A percentile compares a stretch with the other conserved stretches of the same genome.
Conservation (phyloP, 1,284 basidiomycete genomes). For the Puccinia novopanici region DNA sequence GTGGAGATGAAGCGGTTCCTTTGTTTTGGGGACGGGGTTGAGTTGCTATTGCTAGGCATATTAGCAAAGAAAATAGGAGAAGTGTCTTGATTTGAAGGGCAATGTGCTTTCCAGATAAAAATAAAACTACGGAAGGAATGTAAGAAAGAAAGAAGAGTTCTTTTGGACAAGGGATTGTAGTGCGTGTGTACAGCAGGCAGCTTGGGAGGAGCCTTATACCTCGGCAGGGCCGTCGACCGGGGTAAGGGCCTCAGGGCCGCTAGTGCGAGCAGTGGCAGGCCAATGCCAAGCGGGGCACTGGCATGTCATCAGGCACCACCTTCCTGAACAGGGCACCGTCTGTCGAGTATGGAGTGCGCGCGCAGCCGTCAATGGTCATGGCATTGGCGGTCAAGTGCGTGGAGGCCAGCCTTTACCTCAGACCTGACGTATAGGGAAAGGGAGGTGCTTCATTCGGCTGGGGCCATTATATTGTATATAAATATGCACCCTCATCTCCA, state of each 20-base stretch:
- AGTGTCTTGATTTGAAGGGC: neutral
- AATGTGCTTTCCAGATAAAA: neutral
- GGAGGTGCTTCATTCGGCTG: slow-evolving; percentile 16
- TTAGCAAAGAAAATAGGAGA: neutral
- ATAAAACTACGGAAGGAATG: neutral
- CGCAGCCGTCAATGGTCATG: too few relatives aligned
- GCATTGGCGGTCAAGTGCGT: too few relatives aligned
- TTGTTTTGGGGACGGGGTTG: slow-evolving; percentile 19
- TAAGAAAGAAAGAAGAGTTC: neutral
- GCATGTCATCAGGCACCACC: neutral
- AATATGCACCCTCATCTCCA: neutral
- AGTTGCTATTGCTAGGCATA: slow-evolving; percentile 5
- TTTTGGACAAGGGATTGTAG: too few relatives aligned
- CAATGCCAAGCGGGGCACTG: neutral
- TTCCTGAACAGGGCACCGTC: neutral
- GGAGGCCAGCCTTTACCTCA: too few relatives aligned
- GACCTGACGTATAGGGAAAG: too few relatives aligned
- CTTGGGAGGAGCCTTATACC: neutral
- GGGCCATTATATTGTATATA: neutral
- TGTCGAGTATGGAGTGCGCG: too few relatives aligned
- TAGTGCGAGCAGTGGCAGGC: neutral
- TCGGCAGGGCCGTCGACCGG: slow-evolving; percentile 7
- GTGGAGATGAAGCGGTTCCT: slow-evolving; percentile 21
- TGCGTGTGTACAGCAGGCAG: too few relatives aligned
- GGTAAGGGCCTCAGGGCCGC: neutral